Evolutionary conservation across 768 basidiomycete species (phyloP).

Genomic region (Holtermanniella nyarrowii): DNA sequence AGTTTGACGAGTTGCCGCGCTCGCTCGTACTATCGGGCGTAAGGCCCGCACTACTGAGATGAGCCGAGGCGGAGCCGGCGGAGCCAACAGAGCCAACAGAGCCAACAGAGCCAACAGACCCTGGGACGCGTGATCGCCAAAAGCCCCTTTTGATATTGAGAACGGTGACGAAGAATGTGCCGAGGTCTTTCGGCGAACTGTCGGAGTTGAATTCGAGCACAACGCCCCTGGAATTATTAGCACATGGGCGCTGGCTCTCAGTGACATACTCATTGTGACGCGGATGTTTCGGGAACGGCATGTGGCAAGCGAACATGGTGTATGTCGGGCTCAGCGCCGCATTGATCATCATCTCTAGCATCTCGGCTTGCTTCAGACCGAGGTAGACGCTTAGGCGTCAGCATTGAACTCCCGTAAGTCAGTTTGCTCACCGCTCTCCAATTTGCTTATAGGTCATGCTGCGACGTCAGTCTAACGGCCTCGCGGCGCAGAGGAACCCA

Average conservation of each 20-base stretch:
- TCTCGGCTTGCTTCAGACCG: neutral
- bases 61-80: too few relatives aligned
- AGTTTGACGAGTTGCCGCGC: too few relatives aligned
- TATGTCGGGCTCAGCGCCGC: neutral
- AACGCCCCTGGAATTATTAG: neutral
- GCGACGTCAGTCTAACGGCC: neutral
- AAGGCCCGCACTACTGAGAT: too few relatives aligned
- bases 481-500: neutral
- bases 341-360: neutral
- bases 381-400: neutral
- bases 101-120: too few relatives aligned
- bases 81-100: too few relatives aligned
- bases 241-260: neutral
- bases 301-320: neutral
- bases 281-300: neutral
- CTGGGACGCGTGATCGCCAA: too few relatives aligned
- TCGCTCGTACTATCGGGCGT: too few relatives aligned
- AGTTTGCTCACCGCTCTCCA: neutral
- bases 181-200: conserved; percentile 14
- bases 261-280: neutral
- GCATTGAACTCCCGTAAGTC: neutral
- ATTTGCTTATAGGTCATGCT: neutral
- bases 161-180: conserved; percentile 24
- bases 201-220: neutral
- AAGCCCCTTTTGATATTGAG: conserved; percentile 32